These are phyloP conservation scores for Myotisia sp. DNA, from an alignment of 2,329 filamentous ascomycete species.

Conservation along the genomic window DNA sequence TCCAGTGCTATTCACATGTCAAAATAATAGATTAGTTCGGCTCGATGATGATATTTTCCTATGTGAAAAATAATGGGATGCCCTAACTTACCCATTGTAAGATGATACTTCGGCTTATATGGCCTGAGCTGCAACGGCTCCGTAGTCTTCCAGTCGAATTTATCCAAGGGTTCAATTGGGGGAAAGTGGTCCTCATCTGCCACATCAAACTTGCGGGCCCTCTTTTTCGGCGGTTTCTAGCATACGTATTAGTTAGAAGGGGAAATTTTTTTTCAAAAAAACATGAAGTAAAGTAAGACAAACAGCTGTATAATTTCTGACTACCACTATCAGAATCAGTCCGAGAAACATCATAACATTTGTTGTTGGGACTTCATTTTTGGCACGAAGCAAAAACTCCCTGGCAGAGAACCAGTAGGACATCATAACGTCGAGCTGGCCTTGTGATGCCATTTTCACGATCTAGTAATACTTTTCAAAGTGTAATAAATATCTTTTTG, in stretches of 20 bases:
- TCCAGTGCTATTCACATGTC: conserved; percentile 34
- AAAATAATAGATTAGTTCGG: neutral
- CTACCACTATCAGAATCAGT: conserved; percentile 5
- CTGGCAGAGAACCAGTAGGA: conserved; percentile 4
- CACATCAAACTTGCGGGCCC: conserved; percentile 1
- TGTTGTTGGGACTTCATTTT: neutral
- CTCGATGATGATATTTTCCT: neutral
- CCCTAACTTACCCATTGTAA: conserved; percentile 46
- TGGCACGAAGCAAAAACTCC: neutral
- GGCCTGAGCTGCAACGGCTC: conserved; percentile 41
- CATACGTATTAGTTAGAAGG: neutral
- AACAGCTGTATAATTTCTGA: conserved; percentile 2
- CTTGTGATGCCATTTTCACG: too few species aligned
- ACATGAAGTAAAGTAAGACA: neutral
- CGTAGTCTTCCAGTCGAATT: conserved; percentile 39
- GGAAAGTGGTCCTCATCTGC: conserved; percentile 8
- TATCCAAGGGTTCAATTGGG: conserved; percentile 24
- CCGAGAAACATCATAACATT: conserved; percentile 9
- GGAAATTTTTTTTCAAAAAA: neutral
- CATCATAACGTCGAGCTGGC: neutral
- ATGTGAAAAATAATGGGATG: neutral
- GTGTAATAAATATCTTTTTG: too few species aligned
- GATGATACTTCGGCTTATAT: conserved; percentile 47
- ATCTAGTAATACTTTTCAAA: too few species aligned
- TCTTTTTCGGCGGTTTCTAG: neutral